phyloP scores from a whole-genome alignment of 169 alveolate genomes.

The Toxoplasma gondii region DNA sequence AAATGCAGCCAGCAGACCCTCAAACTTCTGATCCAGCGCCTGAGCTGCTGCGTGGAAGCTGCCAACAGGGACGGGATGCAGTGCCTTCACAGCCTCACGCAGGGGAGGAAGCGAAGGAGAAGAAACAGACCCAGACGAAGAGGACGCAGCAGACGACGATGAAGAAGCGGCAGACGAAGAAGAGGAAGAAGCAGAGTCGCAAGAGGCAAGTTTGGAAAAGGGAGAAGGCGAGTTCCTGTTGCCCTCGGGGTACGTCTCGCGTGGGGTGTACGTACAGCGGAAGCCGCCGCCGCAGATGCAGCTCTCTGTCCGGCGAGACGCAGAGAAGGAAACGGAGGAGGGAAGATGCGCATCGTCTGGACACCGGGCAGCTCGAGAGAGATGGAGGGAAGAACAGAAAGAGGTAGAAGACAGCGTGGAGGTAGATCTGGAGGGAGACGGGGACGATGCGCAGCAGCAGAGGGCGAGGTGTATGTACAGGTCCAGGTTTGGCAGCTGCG shows the following conservation, averaged over 20 bases:
- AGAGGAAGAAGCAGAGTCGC: neutral
- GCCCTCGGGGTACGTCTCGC: no score
- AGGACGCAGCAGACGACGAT: neutral
- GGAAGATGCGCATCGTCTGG: no score
- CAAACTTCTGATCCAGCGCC: neutral
- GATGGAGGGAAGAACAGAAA: no score
- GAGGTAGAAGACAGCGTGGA: no score
- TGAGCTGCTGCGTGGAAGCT: neutral
- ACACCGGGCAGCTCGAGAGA: no score
- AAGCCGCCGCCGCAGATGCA: neutral
- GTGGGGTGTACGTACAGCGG: no score
- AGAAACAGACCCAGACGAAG: neutral
- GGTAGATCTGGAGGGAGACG: neutral
- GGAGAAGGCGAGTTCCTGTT: no score
- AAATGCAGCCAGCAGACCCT: neutral
- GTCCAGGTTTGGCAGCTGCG: neutral
- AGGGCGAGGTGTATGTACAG: conserved; percentile 9
- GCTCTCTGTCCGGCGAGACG: neutral
- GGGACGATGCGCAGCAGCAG: neutral
- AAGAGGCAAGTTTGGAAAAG: neutral
- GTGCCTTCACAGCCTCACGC: neutral
- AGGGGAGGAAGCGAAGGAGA: neutral
- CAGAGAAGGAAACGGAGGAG: neutral
- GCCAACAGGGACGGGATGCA: neutral
- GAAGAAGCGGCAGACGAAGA: neutral